These are phyloP conservation scores for Chytridium lagenaria DNA, from an alignment of 371 early-diverging fungal species.

Conservation along the genomic window DNA sequence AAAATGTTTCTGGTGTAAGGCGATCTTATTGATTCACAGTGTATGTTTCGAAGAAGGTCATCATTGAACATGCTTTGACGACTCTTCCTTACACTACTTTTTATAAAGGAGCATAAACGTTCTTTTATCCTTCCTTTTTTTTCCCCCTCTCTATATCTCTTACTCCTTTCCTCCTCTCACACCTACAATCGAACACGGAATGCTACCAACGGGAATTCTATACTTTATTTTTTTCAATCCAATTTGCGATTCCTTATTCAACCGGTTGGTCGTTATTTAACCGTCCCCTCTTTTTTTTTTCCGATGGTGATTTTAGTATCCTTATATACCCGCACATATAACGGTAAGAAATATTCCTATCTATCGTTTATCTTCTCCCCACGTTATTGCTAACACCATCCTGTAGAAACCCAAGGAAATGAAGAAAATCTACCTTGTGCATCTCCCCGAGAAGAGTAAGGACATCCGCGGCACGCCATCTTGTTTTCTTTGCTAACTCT, in stretches of 20 bases:
- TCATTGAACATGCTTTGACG: too few relatives aligned
- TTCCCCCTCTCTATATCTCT: not conserved
- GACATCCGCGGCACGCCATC: too few relatives aligned
- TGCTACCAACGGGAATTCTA: too few relatives aligned
- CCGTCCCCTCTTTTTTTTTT: too few relatives aligned
- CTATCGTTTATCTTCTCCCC: not conserved
- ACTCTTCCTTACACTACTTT: not conserved
- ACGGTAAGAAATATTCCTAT: conserved; percentile 45
- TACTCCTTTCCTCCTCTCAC: not conserved
- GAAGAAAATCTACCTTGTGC: conserved; percentile 74
- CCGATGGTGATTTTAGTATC: conserved; percentile 77
- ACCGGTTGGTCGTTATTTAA: too few relatives aligned
- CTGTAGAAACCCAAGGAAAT: conserved; percentile 73
- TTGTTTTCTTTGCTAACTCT: not conserved
- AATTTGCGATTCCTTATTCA: too few relatives aligned
- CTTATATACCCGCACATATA: conserved; percentile 81
- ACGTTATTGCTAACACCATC: not conserved
- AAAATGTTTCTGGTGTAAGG: too few relatives aligned
- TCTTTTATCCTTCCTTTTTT: not conserved
- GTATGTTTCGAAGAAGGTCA: too few relatives aligned
- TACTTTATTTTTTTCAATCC: too few relatives aligned
- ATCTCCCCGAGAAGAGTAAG: conserved; percentile 77
- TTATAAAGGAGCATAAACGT: not conserved
- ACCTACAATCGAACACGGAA: not conserved
- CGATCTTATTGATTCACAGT: too few relatives aligned